Percentiles rank a stretch among this genome's conserved stretches.
phyloP scores from a whole-genome alignment of 192 early-diverging fungal species.

The Mortierella alpina region DNA sequence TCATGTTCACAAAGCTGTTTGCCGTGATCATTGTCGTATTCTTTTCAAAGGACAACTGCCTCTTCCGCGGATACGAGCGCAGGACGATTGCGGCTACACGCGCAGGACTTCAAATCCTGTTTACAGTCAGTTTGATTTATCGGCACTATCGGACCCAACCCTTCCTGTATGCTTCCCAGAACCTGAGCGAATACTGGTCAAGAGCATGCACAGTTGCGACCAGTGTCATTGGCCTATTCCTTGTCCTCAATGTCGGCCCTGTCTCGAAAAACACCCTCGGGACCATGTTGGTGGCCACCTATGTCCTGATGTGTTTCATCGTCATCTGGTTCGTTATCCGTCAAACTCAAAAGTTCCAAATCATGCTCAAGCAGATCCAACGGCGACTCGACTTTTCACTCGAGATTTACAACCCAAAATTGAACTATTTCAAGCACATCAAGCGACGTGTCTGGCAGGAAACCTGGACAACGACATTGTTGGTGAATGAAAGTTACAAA shows the following conservation, averaged over 20 bases:
- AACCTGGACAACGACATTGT: conserved; percentile 71
- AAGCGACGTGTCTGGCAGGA: conserved; percentile 75
- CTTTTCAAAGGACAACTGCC: conserved; percentile 73
- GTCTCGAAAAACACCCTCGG: conserved; percentile 55
- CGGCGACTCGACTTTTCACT: conserved; percentile 59
- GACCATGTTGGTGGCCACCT: conserved; percentile 56
- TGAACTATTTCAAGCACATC: conserved; percentile 56
- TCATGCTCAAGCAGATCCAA: conserved; percentile 58
- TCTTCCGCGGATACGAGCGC: conserved; percentile 57
- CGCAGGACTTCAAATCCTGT: conserved; percentile 57
- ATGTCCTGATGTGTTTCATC: conserved; percentile 49
- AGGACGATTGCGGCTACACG: conserved; percentile 62
- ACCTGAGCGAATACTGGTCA: conserved; percentile 61
- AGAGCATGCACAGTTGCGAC: conserved; percentile 56
- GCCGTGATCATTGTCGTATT: conserved; percentile 57
- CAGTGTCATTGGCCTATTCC: conserved; percentile 64
- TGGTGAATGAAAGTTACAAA: conserved; percentile 68
- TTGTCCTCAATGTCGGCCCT: conserved; percentile 57
- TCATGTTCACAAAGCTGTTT: conserved; percentile 68
- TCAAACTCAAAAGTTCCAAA: conserved; percentile 51
- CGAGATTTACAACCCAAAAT: conserved; percentile 59
- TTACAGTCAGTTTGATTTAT: conserved; percentile 62
- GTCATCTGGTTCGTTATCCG: conserved; percentile 57
- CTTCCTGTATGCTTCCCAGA: conserved; percentile 68
- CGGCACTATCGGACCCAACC: conserved; percentile 67